A percentile compares a stretch with the other conserved stretches of the same genome.
Conservation (phyloP, 352 stramenopile species). For the Phytophthora agathidicida region DNA sequence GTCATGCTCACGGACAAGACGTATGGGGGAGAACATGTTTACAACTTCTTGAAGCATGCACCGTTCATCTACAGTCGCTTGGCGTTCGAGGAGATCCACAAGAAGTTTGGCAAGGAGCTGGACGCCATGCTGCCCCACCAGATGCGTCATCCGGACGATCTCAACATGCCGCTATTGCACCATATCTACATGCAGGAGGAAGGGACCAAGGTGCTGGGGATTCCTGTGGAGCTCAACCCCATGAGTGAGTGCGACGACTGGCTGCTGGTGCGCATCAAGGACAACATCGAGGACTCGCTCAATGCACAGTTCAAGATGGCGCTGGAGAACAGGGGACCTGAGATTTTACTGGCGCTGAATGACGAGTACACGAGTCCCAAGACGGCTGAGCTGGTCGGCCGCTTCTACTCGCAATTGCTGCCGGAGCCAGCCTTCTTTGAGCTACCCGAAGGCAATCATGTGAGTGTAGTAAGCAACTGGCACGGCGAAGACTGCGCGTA, state of each 20-base stretch:
- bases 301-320: constrained; percentile 41
- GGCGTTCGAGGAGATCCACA: constrained; percentile 79
- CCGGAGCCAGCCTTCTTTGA: constrained; percentile 61
- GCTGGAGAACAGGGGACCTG: constrained; percentile 53
- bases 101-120: constrained; percentile 62
- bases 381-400: constrained; percentile 56
- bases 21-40: constrained; percentile 86
- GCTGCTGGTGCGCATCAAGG: constrained; percentile 72
- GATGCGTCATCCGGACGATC: constrained; percentile 67
- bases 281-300: constrained; percentile 52
- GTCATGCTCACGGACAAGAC: constrained; percentile 64
- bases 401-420: constrained; percentile 71
- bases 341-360: constrained; percentile 81
- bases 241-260: constrained; percentile 79
- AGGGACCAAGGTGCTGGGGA: constrained; percentile 53
- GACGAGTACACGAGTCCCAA: constrained; percentile 70
- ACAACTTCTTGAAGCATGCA: constrained; percentile 89
- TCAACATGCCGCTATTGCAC: constrained; percentile 85
- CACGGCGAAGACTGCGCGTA: constrained; percentile 65
- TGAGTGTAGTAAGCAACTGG: constrained; percentile 77
- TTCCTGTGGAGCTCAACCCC: constrained; percentile 76
- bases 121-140: constrained; percentile 65
- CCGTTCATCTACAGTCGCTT: constrained; percentile 81
- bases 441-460: constrained; percentile 53
- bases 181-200: constrained; percentile 90